Percentiles rank a stretch among this genome's conserved stretches.
Conservation (phyloP, 192 early-diverging fungal genomes). For the Backusella tuberculispora region DNA sequence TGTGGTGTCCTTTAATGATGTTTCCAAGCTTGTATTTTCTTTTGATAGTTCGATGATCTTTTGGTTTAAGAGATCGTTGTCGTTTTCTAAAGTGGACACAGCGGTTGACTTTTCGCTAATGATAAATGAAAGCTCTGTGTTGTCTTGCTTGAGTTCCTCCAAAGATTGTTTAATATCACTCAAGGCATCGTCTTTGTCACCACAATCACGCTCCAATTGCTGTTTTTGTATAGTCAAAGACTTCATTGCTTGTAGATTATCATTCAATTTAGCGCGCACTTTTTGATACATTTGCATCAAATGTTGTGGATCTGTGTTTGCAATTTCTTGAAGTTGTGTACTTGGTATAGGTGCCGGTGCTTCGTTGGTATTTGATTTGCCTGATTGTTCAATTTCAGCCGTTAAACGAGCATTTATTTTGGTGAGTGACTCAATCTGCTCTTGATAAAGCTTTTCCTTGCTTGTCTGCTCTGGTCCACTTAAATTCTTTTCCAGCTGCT, state of each 20-base stretch:
- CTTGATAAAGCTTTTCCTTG: background rate
- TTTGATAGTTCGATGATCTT: background rate
- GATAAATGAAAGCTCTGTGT: background rate
- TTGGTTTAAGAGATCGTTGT: background rate
- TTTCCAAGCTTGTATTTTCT: background rate
- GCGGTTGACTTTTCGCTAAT: background rate
- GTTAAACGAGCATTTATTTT: conserved; percentile 2
- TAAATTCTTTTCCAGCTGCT: background rate
- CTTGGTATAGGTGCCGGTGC: background rate
- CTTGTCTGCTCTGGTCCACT: background rate
- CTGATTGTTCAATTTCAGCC: background rate
- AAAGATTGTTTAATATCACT: background rate
- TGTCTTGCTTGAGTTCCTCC: background rate
- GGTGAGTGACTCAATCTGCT: background rate
- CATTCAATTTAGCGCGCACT: background rate
- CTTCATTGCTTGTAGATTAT: conserved; percentile 5
- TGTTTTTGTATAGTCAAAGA: conserved; percentile 3
- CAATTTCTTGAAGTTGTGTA: background rate
- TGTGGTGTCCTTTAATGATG: conserved; percentile 5
- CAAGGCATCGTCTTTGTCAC: conserved; percentile 4
- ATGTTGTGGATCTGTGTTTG: background rate
- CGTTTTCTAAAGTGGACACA: background rate
- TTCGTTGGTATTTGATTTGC: background rate
- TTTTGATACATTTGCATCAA: background rate
- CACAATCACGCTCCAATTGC: background rate